Conservation (phyloP, 306 rosid genomes). For the Inga laurina region DNA sequence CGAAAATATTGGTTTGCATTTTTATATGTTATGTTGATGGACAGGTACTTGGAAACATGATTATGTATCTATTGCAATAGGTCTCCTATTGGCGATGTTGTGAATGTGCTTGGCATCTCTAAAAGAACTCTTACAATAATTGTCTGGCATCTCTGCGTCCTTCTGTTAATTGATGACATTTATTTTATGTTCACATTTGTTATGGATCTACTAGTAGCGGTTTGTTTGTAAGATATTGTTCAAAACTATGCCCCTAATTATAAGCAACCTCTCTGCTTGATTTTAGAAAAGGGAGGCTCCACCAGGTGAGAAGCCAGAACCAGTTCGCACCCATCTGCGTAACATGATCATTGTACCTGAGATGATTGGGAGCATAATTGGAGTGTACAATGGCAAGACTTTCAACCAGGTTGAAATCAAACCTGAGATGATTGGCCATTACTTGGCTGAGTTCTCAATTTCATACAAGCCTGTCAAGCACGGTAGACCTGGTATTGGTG, state of each 20-base stretch:
- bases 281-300: slow-evolving; percentile 91
- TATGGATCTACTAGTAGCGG: neutral
- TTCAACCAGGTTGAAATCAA: slow-evolving; percentile 60
- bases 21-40: neutral
- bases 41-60: neutral
- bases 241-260: neutral
- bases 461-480: slow-evolving; percentile 98
- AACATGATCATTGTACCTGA: slow-evolving; percentile 67
- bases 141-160: neutral
- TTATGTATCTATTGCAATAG: neutral
- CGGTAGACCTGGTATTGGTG: slow-evolving; percentile 98
- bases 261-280: neutral
- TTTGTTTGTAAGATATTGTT: neutral
- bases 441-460: slow-evolving; percentile 89
- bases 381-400: slow-evolving; percentile 52
- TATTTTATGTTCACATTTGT: neutral
- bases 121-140: neutral
- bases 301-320: slow-evolving; percentile 90
- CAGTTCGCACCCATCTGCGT: slow-evolving; percentile 89
- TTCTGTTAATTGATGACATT: neutral
- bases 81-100: neutral
- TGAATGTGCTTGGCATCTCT: neutral
- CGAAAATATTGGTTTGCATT: neutral
- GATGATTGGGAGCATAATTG: slow-evolving; percentile 52
- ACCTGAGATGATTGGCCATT: slow-evolving; percentile 70